Evolutionary conservation across 129 eudicot genomes (phyloP), one percentile per base, ranked within the genome.

Genomic region (Saussurea involucrata): DNA sequence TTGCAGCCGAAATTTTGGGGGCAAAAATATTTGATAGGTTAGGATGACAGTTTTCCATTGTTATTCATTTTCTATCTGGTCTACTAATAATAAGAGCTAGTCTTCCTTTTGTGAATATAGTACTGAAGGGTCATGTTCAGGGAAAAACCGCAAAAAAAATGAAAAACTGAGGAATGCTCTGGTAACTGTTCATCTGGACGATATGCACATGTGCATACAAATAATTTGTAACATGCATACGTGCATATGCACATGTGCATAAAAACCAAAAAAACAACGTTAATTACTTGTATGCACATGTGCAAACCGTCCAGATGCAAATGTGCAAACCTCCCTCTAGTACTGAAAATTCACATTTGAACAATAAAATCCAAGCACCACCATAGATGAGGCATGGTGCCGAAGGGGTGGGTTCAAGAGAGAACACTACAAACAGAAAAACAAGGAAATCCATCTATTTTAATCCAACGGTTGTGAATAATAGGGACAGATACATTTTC

Each of bases 351-450:
- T 46, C 37, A 44, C 15, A 44, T 44, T 15, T 17, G 40, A 71
- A 71, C 24, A 60, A 72, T 49, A 53, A 72, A 27, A 72, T 55
- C 24, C 76, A 53, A 72, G 31, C 10, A 55, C 29, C 24, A 55
- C 46, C 20, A 72, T 6, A 55, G 58, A 71, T 37, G 27, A 68
- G 73, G 57, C 57, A 44, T 68, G 36, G 20, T 21, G 58, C 61
- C 0, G 7, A 53, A 53, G 24, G 22, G 61, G 18, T 53, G 61
- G 21, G 61, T 17, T 53, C 61, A 53, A 53, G 61, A 53, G 21
- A n/a, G 61, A 53, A 53, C 22, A 17, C 8, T 17, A 53, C 6
- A 53, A 53, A 1, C n/a, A n/a, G 61, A 22, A n/a, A n/a, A 53
- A 53, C 61, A 53, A 53, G 22, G 22, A n/a, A 53, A n/a, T 5